Evolutionary conservation across 2,329 filamentous ascomycete species (phyloP).

Genomic region (Colletotrichum cereale): DNA sequence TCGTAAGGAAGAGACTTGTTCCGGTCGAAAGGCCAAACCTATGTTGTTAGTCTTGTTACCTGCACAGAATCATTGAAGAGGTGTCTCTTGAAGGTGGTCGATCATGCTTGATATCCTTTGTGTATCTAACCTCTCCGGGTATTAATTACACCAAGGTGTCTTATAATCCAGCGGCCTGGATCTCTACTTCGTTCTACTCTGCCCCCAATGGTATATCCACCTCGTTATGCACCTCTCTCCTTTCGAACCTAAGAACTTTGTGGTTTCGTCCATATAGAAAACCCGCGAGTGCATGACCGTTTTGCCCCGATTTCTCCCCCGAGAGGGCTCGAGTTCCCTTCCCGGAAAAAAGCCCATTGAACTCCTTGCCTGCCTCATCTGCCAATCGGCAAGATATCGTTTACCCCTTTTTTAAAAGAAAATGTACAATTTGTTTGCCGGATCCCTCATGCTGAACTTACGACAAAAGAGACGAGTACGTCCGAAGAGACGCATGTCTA

Average conservation of each 20-base stretch:
- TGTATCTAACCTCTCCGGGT: conserved; percentile 14
- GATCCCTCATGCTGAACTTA: conserved; percentile 5
- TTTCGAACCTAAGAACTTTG: not conserved
- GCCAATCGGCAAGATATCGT: conserved; percentile 8
- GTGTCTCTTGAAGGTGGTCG: not conserved
- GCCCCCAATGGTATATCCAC: conserved; percentile 36
- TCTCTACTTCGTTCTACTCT: conserved; percentile 4
- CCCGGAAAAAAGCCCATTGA: conserved; percentile 4
- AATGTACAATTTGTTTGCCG: not conserved
- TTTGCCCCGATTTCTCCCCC: not conserved
- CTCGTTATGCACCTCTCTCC: conserved; percentile 21
- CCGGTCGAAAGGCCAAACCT: not conserved
- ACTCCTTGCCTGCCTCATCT: conserved; percentile 32
- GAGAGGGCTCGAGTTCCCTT: not conserved
- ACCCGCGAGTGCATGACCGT: not conserved
- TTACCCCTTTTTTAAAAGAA: not conserved
- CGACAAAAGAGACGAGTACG: conserved; percentile 34
- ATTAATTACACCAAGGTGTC: conserved; percentile 17
- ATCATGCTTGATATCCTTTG: conserved; percentile 13
- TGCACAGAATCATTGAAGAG: not conserved
- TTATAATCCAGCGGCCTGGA: conserved; percentile 5
- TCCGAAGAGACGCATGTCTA: conserved; percentile 30
- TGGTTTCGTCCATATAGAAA: not conserved
- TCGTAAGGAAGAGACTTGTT: not conserved
- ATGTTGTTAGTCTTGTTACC: not conserved